Evolutionary conservation across 176 grass and related monocot species (phyloP).

Genomic region (Cenchrus purpureus): DNA sequence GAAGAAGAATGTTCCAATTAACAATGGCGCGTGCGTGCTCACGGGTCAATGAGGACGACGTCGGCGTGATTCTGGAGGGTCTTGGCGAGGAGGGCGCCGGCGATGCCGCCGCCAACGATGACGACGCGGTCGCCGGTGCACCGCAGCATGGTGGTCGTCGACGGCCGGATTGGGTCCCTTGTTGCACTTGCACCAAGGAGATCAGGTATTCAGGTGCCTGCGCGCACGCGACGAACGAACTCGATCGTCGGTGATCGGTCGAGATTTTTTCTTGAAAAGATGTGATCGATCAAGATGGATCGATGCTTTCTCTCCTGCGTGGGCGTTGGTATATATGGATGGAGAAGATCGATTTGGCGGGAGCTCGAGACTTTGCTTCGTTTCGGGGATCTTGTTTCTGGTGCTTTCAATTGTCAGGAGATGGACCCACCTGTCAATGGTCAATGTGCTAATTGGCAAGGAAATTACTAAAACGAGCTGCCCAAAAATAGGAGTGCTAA

Average conservation of each 20-base stretch:
- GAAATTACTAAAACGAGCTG: constrained; percentile 20
- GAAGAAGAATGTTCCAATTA: no score
- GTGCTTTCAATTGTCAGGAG: background rate
- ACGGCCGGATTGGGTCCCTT: background rate
- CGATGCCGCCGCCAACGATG: constrained; percentile 74
- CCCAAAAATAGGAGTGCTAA: constrained; percentile 39
- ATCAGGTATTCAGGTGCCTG: background rate
- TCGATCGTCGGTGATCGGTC: background rate
- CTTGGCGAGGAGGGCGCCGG: constrained; percentile 72
- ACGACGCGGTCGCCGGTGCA: constrained; percentile 61
- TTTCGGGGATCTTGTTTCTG: background rate
- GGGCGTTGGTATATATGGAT: background rate
- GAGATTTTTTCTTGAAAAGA: no score
- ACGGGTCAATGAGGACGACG: constrained; percentile 80
- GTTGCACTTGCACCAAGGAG: background rate
- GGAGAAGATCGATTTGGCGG: background rate
- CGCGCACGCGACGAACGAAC: background rate
- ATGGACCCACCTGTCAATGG: constrained; percentile 26
- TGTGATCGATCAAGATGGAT: constrained; percentile 19
- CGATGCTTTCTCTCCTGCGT: background rate
- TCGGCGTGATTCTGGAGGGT: constrained; percentile 65
- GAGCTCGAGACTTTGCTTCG: constrained; percentile 2
- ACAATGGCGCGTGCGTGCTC: background rate
- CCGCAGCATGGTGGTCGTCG: constrained; percentile 28
- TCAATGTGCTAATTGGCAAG: background rate